Base-by-base conservation (phyloP, 2,329 filamentous ascomycete genomes). In the Aspergillus piperis region DNA sequence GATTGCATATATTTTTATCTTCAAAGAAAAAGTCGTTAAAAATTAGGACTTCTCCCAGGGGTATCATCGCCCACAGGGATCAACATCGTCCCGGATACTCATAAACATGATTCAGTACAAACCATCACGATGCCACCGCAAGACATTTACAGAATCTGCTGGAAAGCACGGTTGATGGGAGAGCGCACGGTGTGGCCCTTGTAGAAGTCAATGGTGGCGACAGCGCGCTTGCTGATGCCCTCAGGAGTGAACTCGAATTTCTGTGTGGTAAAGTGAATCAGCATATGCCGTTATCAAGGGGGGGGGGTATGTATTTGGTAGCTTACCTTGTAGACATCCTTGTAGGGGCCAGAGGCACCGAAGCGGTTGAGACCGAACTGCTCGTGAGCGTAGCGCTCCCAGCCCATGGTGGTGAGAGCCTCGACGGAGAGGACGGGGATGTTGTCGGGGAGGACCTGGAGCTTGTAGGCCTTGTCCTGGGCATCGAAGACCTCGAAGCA, bases 211-310 rank as follows among this genome's bases (percentile, higher is more conserved):
- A 98, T 83, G 66, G 95, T 99, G 70, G 90, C 89, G 66, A 92
- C 80, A 63, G 94, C 95, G 73, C 95, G 92, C 90, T 98, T 97
- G 82, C 91, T 84, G 77, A 99, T 90, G 68, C 95, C 95, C 82
- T 96, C 94, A 57, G 95, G 91, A 53, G 94, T 99, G 85, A 99
- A 98, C 81, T 98, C 95, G 82, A 99, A 99, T 87, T 97, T 98
- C 90, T 96, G 54, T 96, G 54, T 2, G 30, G 54, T 36, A 27
- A 15, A 56, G 11, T 21, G 25, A 25, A 54, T 68, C 57, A 69
- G 62, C 49, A 60, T 51, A 13, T 48, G n/a, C 6, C 17, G 8
- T 13, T 25, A 13, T 25, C 10, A 11, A 8, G 32, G 21, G 38
- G 38, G 7, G 32, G 32, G 21, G 38, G 38, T 49, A 3, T 10